Evolutionary conservation across 768 basidiomycete genomes (phyloP).

Genomic region (Boletus bicolor): DNA sequence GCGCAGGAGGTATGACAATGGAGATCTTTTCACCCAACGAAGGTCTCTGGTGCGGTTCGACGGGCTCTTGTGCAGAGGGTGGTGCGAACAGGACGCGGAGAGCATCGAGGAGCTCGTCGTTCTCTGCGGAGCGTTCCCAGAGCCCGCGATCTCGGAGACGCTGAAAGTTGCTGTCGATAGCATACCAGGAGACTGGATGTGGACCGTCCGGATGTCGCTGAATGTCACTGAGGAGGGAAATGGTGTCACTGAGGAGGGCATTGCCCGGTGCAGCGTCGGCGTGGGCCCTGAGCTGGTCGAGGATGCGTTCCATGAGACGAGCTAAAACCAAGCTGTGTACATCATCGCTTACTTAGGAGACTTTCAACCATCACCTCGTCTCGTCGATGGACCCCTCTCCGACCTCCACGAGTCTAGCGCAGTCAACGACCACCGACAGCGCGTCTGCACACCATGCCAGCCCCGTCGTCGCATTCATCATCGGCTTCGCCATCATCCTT

Average conservation of each 20-base stretch:
- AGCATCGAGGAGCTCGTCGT: conserved; percentile 27
- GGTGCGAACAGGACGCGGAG: conserved; percentile 18
- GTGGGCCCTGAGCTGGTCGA: conserved; percentile 22
- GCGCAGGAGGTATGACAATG: conserved; percentile 15
- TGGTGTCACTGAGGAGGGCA: conserved; percentile 20
- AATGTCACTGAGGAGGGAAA: conserved; percentile 17
- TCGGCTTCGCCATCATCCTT: conserved; percentile 81
- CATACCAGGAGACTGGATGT: conserved; percentile 23
- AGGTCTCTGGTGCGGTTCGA: not conserved
- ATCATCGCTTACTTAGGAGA: conserved; percentile 20
- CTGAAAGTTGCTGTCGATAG: conserved; percentile 18
- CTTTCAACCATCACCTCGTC: not conserved
- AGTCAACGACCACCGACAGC: conserved; percentile 15
- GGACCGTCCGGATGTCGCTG: conserved; percentile 22
- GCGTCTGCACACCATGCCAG: conserved; percentile 41
- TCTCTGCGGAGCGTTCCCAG: conserved; percentile 26
- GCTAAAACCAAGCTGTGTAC: not conserved
- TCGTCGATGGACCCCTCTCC: conserved; percentile 20
- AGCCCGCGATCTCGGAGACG: conserved; percentile 24
- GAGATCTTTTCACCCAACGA: conserved; percentile 7
- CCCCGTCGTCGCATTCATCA: conserved; percentile 71
- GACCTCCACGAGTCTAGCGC: conserved; percentile 18
- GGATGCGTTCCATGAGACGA: conserved; percentile 26
- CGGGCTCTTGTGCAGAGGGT: not conserved
- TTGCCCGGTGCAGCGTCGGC: conserved; percentile 8